Percentiles rank a stretch among this genome's conserved stretches.
Conservation (phyloP, 2,329 filamentous ascomycete species). For the Lomentospora prolificans region DNA sequence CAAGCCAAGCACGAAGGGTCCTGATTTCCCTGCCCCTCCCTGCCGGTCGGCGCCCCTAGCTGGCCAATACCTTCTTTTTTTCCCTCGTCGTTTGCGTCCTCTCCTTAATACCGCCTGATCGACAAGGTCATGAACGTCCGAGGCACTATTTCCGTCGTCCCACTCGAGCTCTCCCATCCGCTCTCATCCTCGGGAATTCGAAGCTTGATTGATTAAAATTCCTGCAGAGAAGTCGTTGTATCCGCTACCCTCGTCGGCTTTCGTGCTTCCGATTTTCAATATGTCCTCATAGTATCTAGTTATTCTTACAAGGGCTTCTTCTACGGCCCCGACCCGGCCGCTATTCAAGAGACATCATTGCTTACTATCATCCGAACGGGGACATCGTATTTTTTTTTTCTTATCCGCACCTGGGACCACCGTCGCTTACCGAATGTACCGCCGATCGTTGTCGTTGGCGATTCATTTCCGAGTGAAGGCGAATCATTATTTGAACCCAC, state of each 20-base stretch:
- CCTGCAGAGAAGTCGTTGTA: no score
- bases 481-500: neutral
- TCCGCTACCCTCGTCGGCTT: neutral
- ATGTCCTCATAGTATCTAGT: no score
- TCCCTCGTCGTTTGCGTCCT: neutral
- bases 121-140: conserved; percentile 2
- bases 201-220: neutral
- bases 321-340: no score
- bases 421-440: neutral
- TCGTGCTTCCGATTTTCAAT: no score
- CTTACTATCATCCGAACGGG: neutral
- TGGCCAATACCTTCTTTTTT: neutral
- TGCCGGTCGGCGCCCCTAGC: neutral
- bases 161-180: neutral
- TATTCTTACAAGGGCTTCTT: no score
- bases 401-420: neutral
- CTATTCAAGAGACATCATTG: no score
- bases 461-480: neutral
- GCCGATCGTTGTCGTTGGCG: neutral
- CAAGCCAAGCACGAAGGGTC: neutral
- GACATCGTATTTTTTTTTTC: neutral
- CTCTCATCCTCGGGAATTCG: neutral
- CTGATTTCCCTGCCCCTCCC: neutral
- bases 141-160: neutral
- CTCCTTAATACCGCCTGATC: conserved; percentile 1